Evolutionary conservation across 768 basidiomycete genomes (phyloP), one percentile per base, ranked within the genome.

Genomic region (Phlebiopsis flavidoalba): DNA sequence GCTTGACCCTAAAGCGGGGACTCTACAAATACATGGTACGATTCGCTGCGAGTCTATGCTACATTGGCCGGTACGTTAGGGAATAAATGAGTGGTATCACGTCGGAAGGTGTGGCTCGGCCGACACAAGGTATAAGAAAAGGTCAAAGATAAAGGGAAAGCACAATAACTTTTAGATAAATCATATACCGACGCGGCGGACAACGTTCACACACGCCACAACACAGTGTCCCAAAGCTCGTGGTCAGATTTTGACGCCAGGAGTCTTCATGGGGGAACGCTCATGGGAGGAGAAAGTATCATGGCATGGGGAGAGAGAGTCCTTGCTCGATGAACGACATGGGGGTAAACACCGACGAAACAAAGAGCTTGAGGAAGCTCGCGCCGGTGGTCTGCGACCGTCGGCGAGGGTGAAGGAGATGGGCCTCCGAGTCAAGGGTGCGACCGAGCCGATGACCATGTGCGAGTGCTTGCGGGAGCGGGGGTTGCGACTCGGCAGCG

Each of bases 351-450:
- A 69, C 72, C 2, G 82, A 80, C 11, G 82, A 83, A 4, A 85
- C 75, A 66, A 85, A 85, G 6, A 86, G 66, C 62, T 87, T 86
- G 61, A 86, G 68, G 67, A 83, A 85, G 10, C 80, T 82, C 0
- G 76, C 77, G 35, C 80, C 77, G 36, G 74, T 70, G 1, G 74
- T 68, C 61, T 83, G 80, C 40, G 78, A 74, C 40, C 11, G 8
- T 31, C 26, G 26, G 26, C 26, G 26, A 31, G 26, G 26, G 26
- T 31, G 26, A 31, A 31, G 26, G 26, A 31, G n/a, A 80, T n/a
- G 69, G 2, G 82, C 79, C 60, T 80, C 78, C 0, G 79, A 79
- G 8, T 78, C 80, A 15, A 72, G 72, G 49, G 68, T 69, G 3
- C 79, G 78, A 8, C 78, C 76, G 8, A 78, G 72, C 43, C 73